Base-by-base conservation (phyloP, 2,329 filamentous ascomycete species). In the Pyricularia pennisetigena region DNA sequence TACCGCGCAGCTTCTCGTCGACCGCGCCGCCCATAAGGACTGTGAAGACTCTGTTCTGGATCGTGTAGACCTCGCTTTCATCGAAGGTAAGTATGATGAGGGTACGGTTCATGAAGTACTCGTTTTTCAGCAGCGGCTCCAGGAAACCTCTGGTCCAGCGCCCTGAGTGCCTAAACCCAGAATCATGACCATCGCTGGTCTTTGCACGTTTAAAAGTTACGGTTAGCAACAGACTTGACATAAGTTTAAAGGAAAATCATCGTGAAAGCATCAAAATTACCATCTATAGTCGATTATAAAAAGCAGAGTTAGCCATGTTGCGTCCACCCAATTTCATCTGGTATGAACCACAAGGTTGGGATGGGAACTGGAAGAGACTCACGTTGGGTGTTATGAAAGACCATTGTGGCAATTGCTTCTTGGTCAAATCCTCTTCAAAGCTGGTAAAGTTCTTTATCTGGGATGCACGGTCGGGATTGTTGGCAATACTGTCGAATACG, bases 141-240 rank as follows among this genome's bases (percentile, higher is more conserved):
- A 88, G 76, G 74, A 87, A 86, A 67, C 76, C 76, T 64, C 80
- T 79, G 24, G 80, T 80, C 85, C 85, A 88, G 3, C 78, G 74
- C 1, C 83, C 81, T 2, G 84, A 82, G 64, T 78, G 80, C n/a
- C 80, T 80, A 10, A 87, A 79, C 3, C 80, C 81, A 2, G 82
- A 82, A 72, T 88, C 78, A 72, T 92, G 89, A 16, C 88, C 90
- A 72, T 90, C 87, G 70, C 86, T 85, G 64, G 86, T 82, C 32
- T 35, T 35, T 4, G 30, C 2, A 2, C 3, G 14, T 3, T 12
- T 14, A 35, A 35, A 14, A 2, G 4, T 32, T 12, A 35, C 32
- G 12, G 32, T 35, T 12, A 35, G 32, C 32, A 35, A 35, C 32
- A 35, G 14, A 35, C 32, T 35, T 35, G 9, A 35, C 3, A 35